A percentile compares a stretch with the other conserved stretches of the same genome.
phyloP scores from a whole-genome alignment of 2,329 filamentous ascomycete species.

The Colletotrichum plurivorum region DNA sequence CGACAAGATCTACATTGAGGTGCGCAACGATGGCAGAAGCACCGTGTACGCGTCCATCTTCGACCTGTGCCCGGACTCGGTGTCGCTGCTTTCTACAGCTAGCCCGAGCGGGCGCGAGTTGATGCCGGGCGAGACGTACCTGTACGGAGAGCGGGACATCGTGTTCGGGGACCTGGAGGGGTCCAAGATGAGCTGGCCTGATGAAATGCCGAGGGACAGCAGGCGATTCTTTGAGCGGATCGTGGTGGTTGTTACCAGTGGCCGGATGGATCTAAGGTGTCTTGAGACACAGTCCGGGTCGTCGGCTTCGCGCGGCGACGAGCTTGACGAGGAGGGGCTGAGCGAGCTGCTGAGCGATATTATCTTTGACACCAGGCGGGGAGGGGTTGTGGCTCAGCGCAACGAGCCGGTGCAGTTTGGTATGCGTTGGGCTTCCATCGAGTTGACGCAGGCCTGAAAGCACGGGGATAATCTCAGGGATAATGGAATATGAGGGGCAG shows the following conservation, averaged over 20 bases:
- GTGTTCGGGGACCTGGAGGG: background rate
- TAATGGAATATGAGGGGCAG: no score
- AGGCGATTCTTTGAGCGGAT: background rate
- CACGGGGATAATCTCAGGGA: no score
- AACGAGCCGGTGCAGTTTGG: background rate
- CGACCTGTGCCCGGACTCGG: background rate
- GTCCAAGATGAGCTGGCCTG: background rate
- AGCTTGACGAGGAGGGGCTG: background rate
- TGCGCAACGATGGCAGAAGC: background rate
- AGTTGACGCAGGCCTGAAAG: background rate
- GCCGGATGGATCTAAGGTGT: background rate
- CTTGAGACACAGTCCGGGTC: background rate
- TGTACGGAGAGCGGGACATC: background rate
- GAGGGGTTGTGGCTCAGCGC: background rate
- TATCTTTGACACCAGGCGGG: background rate
- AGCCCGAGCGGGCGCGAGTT: background rate
- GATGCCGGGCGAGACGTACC: background rate
- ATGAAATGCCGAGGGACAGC: background rate
- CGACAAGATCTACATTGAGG: background rate
- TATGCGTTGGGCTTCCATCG: background rate
- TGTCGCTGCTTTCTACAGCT: background rate
- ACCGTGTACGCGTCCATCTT: background rate
- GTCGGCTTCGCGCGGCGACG: no score
- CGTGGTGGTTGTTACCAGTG: background rate
- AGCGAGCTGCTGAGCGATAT: background rate